Percentiles rank a stretch among this genome's conserved stretches.
Evolutionary conservation across 2,329 filamentous ascomycete genomes (phyloP).

Genomic region (Ceratocystis diversiconidia): DNA sequence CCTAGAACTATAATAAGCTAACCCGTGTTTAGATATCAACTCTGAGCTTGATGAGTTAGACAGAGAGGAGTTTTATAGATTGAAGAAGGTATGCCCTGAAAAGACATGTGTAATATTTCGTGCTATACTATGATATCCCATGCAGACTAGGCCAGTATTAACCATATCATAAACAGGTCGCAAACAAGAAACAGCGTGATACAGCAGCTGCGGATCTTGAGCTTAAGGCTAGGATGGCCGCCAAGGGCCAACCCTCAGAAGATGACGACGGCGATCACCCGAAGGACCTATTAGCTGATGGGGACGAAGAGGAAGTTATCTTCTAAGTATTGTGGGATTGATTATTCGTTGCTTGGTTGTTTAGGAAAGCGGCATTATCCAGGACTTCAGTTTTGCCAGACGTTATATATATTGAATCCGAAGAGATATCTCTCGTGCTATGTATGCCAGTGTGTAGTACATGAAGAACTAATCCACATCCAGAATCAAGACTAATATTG

Average conservation of each 20-base stretch:
- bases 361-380: background rate
- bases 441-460: no score
- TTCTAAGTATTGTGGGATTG: conserved; percentile 38
- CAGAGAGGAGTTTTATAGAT: conserved; percentile 90
- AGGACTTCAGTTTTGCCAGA: background rate
- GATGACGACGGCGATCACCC: conserved; percentile 32
- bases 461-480: background rate
- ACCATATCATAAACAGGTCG: conserved; percentile 35
- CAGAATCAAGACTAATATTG: background rate
- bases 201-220: conserved; percentile 58
- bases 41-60: conserved; percentile 95
- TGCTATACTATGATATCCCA: no score
- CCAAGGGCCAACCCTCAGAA: conserved; percentile 27
- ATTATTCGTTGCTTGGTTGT: background rate
- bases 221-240: conserved; percentile 57
- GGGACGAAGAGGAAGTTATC: conserved; percentile 74
- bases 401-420: conserved; percentile 6
- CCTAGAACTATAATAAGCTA: background rate
- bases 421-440: background rate
- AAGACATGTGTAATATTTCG: no score
- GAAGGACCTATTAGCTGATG: conserved; percentile 56
- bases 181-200: conserved; percentile 69
- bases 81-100: conserved; percentile 56
- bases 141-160: no score
- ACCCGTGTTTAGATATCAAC: conserved; percentile 60